Evolutionary conservation across 2,329 filamentous ascomycete species (phyloP).

Genomic region (Tolypocladium album): DNA sequence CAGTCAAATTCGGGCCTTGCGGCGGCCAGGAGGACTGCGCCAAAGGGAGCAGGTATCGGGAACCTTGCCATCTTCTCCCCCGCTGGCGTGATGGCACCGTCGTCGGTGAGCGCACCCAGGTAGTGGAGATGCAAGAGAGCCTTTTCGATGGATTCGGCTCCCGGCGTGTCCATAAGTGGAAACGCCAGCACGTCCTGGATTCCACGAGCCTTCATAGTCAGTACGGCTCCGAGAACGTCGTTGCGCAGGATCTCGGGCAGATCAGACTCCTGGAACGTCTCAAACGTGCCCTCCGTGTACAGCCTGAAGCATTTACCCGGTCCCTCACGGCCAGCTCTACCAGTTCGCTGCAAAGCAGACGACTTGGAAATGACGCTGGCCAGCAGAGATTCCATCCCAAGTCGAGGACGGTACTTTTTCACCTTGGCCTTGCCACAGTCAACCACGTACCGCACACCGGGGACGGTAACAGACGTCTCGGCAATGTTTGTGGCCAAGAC

Average conservation of each 20-base stretch:
- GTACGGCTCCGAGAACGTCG: constrained; percentile 73
- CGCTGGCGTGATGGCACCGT: constrained; percentile 60
- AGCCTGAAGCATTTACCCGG: constrained; percentile 82
- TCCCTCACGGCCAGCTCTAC: constrained; percentile 86
- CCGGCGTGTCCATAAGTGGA: constrained; percentile 74
- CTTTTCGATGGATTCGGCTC: constrained; percentile 67
- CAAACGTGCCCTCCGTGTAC: constrained; percentile 73
- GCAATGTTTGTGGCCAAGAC: constrained; percentile 95
- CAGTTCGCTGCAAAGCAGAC: constrained; percentile 81
- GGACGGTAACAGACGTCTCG: constrained; percentile 95
- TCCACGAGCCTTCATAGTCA: constrained; percentile 90
- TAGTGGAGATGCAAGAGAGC: constrained; percentile 71
- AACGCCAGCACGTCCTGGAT: constrained; percentile 74
- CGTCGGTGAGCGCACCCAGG: constrained; percentile 63
- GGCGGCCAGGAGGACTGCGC: constrained; percentile 73
- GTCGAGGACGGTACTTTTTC: constrained; percentile 75
- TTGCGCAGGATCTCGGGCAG: constrained; percentile 84
- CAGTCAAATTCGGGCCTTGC: constrained; percentile 60
- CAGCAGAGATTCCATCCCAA: constrained; percentile 84
- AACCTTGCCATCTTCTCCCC: constrained; percentile 73
- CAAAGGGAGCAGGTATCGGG: constrained; percentile 71
- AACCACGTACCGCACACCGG: constrained; percentile 82
- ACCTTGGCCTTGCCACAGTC: constrained; percentile 92
- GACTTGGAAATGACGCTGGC: constrained; percentile 88
- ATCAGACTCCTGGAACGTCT: constrained; percentile 59